Base-by-base conservation (phyloP, 1,284 basidiomycete species). In the Chiua sp. region DNA sequence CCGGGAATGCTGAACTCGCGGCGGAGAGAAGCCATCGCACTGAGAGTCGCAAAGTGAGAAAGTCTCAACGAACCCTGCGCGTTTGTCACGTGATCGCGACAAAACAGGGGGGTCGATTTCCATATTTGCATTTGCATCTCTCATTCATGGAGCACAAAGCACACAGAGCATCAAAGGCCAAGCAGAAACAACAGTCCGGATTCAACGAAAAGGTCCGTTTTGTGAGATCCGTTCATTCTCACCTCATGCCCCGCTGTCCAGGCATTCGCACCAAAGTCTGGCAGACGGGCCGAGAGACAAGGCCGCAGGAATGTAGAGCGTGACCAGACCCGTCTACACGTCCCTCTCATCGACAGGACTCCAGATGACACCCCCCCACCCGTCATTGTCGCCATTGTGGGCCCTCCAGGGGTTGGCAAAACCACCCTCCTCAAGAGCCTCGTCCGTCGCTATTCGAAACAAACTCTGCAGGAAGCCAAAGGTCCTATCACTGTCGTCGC, bases 401-500 rank as follows among this genome's bases (percentile, higher is more conserved):
- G 98, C 0, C 97, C 98, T 18, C 92, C 96, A 10, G 98, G 98
- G 22, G 98, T 96, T 23, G 98, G 98, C 59, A 99, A 99, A 78
- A 94, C 94, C 1, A 99, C 96, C 2, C 82, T 99, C 15, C 83
- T 98, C 69, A 94, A 97, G 71, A 94, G 91, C 67, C 87, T 99
- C 28, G 91, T 99, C 35, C 85, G 94, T 56, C 82, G 96, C 51
- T 98, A 94, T 76, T 95, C 97, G 11, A 99, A 98, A 74, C 96
- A 98, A 75, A 96, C 94, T 0, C 78, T 99, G 20, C 88, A 87
- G 64, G 93, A 98, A 56, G 90, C 92, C 59, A 91, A 93, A 69
- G 98, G 98, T 0, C 98, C 98, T 2, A 88, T 99, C 47, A 99
- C 98, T 0, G 92, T 99, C n/a, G 92, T 99, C 53, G 90, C 83